Percentiles rank a stretch among this genome's conserved stretches.
phyloP scores from a whole-genome alignment of 257 asterid genomes.

The Lavandula angustifolia region DNA sequence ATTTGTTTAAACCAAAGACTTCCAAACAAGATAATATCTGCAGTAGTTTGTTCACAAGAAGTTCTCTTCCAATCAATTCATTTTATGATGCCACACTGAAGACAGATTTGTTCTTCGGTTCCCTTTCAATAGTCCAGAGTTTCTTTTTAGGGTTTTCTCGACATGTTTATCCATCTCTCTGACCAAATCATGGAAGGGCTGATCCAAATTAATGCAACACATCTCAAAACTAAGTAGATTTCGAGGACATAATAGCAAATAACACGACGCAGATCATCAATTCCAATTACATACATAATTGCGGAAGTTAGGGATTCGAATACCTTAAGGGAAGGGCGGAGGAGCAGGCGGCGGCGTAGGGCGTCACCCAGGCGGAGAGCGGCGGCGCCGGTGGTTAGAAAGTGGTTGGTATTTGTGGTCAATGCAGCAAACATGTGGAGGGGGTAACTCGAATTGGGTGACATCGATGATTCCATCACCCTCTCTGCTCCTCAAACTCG shows the following conservation, averaged over 20 bases:
- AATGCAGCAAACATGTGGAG: slow-evolving; percentile 36
- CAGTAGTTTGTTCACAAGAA: background rate
- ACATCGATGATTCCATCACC: slow-evolving; percentile 53
- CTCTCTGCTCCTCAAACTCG: no score
- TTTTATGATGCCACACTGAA: background rate
- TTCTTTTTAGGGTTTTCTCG: slow-evolving; percentile 4
- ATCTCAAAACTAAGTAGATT: background rate
- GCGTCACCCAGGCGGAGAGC: slow-evolving; percentile 59
- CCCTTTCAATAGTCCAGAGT: background rate
- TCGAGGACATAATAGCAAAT: background rate
- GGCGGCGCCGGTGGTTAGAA: slow-evolving; percentile 58
- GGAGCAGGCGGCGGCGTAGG: slow-evolving; percentile 59
- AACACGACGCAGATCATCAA: no score
- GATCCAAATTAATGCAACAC: background rate
- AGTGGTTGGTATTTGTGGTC: slow-evolving; percentile 42
- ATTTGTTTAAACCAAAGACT: no score
- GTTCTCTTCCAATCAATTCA: slow-evolving; percentile 17
- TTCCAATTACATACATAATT: background rate
- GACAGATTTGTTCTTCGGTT: slow-evolving; percentile 1
- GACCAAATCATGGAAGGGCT: background rate
- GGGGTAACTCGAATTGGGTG: slow-evolving; percentile 47
- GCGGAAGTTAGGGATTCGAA: background rate
- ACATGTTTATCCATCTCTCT: slow-evolving; percentile 16
- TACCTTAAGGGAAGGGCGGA: slow-evolving; percentile 63
- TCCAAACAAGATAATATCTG: background rate